Base-by-base conservation (phyloP, 352 stramenopile species). In the Pythium periplocum region DNA sequence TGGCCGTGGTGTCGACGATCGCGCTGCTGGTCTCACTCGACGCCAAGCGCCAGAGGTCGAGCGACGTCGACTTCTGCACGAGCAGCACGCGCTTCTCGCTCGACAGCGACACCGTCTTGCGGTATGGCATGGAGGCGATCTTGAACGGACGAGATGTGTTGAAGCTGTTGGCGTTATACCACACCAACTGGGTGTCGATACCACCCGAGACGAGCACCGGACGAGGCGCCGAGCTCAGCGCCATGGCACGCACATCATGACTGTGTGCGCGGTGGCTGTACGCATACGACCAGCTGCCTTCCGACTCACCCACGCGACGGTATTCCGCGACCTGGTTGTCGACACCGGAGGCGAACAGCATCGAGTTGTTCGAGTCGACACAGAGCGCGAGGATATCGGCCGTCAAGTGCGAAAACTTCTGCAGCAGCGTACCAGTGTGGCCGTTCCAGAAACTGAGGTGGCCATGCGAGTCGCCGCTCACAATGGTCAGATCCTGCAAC, bases 361-460 rank as follows among this genome's bases (percentile, higher is more conserved):
- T 86, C 48, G 85, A 81, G 66, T 98, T 93, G 47, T 78, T 76
- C 10, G 69, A 47, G 59, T 90, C 89, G 33, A 95, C 78, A 39
- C 75, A 85, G 34, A 98, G 68, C 49, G 86, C 72, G 26, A 98
- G 63, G 41, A 98, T 87, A 66, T 98, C 94, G 5, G 89, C 86
- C 32, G 88, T 94, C 38, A 87, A 61, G 62, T 97, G 87, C 44
- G 92, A 93, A 55, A 98, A 96, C 45, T 93, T 96, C 57, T 97
- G 84, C 53, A 93, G 66, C 46, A 98, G 69, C 36, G 94, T 98
- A 36, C 92, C 87, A 5, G 82, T 96, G 42, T 83, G 60, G 31
- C 87, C 89, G 61, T 98, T 91, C 92, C 91, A 98, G 48, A 97
- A 91, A 66, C 96, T 95, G 9, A 98, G 68, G 53, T 96, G 83